Evolutionary conservation across 176 grass and related monocot species (phyloP).

Genomic region (Coix lacrymajobi): DNA sequence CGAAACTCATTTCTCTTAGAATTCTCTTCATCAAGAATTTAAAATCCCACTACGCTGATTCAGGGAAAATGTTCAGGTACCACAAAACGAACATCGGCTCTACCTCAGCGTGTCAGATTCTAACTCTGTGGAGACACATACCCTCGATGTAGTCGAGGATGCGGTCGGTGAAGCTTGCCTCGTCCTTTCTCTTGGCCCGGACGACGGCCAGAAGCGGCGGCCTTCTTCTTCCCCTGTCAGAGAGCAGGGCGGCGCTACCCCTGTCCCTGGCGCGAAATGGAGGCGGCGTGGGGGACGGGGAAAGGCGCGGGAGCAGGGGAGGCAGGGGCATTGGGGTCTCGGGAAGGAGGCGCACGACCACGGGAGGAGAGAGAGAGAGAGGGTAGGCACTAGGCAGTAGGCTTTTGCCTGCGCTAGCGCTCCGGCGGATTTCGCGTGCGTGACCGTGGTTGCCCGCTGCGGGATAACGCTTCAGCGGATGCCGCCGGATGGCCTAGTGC

Average conservation of each 20-base stretch:
- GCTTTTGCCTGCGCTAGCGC: neutral
- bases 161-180: slow-evolving; percentile 78
- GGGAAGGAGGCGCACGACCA: neutral
- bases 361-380: neutral
- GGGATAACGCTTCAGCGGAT: slow-evolving; percentile 23
- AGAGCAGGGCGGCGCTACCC: neutral
- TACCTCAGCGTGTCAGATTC: neutral
- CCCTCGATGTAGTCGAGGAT: slow-evolving; percentile 97
- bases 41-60: neutral
- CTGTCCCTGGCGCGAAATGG: neutral
- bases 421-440: slow-evolving; percentile 7
- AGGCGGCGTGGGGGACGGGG: neutral
- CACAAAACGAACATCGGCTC: neutral
- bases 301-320: neutral
- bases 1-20: neutral
- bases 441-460: neutral
- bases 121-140: neutral
- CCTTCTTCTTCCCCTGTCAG: neutral
- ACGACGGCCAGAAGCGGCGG: neutral
- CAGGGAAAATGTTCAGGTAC: neutral
- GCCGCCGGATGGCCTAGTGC: neutral
- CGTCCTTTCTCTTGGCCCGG: slow-evolving; percentile 52
- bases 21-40: too few species aligned
- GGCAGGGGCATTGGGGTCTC: slow-evolving; percentile 10
- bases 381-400: too few species aligned